Base-by-base conservation (phyloP, 2,329 filamentous ascomycete species). In the Pseudogymnoascus sp. region DNA sequence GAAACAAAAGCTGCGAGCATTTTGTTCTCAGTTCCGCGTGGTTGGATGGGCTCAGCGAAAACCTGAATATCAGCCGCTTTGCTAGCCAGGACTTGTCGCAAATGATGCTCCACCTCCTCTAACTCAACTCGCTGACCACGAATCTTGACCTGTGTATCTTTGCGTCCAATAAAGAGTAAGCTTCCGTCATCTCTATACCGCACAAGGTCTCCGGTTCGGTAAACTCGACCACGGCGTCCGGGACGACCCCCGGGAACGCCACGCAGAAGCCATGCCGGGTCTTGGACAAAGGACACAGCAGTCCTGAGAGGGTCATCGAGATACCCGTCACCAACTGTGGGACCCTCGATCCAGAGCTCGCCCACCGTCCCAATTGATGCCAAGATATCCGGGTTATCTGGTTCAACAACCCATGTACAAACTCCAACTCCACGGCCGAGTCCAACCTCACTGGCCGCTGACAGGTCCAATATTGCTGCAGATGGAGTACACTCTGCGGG, bases 71-170 rank as follows among this genome's bases (percentile, higher is more conserved):
- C 49, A 56, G 25, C n/a, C n/a, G 25, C 28, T 34, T 56, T 56
- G n/a, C 11, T 18, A 18, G 25, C 5, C 7, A 56, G 25, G 3
- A 8, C 49, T 34, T 56, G 34, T 40, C 63, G 21, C 36, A 60
- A 37, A 28, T 60, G 59, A 21, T 60, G 37, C 21, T 62, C 60
- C 34, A 88, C 86, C 70, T 88, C 86, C 16, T 81, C 82, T 65
- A 87, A 82, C 67, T 88, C 86, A 3, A 88, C 77, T 49, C 86
- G 76, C 68, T 88, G 85, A 0, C 86, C 86, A 37, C 85, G 80
- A 25, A 88, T 75, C 69, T 88, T 88, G 62, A 87, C 80, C 72
- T 88, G 86, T 23, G 85, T 83, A 68, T 88, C 86, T 59, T 82
- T 81, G 18, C 86, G 80, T 5, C 86, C 85, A 37, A 86, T 73